Evolutionary conservation across 139 green algal species (phyloP).

Genomic region (Micractinium sp.): DNA sequence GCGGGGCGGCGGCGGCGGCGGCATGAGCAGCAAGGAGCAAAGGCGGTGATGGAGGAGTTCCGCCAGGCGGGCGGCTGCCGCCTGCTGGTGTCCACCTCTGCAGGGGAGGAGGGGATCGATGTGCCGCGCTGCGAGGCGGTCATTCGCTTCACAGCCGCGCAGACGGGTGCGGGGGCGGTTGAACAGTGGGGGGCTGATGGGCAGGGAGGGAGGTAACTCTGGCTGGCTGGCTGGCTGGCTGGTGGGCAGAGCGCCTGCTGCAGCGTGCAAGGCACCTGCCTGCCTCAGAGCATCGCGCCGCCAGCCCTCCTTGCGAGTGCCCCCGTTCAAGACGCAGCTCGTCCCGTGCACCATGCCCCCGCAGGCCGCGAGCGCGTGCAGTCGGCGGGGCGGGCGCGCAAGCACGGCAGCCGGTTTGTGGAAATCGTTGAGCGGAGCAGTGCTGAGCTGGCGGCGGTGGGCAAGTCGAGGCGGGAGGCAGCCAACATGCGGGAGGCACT

Average conservation of each 20-base stretch:
- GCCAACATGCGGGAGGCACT: conserved; percentile 6
- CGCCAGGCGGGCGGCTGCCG: background rate
- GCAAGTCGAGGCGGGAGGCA: conserved; percentile 7
- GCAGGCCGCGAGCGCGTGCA: conserved; percentile 35
- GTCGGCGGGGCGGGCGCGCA: conserved; percentile 8
- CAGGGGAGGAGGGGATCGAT: conserved; percentile 55
- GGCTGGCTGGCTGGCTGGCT: background rate
- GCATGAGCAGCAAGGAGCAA: conserved; percentile 36
- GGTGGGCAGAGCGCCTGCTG: background rate
- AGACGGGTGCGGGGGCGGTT: background rate
- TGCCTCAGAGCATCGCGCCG: background rate
- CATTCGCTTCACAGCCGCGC: conserved; percentile 39
- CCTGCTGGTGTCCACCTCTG: conserved; percentile 49
- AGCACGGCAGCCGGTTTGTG: conserved; percentile 19
- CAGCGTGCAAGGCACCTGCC: no score
- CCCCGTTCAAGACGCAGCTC: background rate
- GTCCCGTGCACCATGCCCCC: no score
- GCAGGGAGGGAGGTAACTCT: background rate
- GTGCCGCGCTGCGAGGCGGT: conserved; percentile 51
- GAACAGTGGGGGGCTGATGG: background rate
- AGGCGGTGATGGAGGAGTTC: conserved; percentile 32
- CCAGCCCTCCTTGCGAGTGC: background rate
- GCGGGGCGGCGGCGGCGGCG: background rate
- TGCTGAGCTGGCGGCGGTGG: background rate
- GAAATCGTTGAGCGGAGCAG: conserved; percentile 10